These are phyloP conservation scores for Nemania diffusa DNA, from an alignment of 2,329 filamentous ascomycete species.

Conservation along the genomic window DNA sequence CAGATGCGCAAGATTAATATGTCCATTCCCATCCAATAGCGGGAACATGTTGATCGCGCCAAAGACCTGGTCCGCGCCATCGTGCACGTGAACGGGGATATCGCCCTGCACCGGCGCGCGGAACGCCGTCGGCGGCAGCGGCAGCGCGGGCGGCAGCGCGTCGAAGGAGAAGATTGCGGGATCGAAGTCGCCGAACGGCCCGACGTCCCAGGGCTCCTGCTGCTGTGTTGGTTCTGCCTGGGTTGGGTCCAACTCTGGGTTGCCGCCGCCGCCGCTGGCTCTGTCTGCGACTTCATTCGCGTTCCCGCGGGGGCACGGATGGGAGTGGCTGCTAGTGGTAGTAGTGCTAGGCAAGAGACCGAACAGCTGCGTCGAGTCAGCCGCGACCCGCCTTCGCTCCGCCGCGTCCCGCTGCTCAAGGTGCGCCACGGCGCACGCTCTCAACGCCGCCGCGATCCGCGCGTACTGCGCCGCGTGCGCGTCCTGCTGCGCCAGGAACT, in stretches of 20 bases:
- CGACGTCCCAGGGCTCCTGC: not conserved
- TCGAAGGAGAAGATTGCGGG: constrained; percentile 42
- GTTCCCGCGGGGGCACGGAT: not conserved
- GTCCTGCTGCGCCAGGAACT: constrained; percentile 61
- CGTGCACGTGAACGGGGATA: constrained; percentile 46
- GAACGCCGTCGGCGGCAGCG: constrained; percentile 40
- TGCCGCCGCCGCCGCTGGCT: not conserved
- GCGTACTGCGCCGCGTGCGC: constrained; percentile 64
- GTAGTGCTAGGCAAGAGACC: constrained; percentile 55
- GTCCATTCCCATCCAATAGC: constrained; percentile 61
- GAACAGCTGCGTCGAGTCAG: constrained; percentile 63
- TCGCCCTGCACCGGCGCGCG: constrained; percentile 38
- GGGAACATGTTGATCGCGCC: constrained; percentile 62
- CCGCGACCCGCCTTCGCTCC: constrained; percentile 59
- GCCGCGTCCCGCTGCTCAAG: constrained; percentile 60
- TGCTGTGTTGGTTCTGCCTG: not conserved
- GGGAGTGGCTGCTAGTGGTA: not conserved
- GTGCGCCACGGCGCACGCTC: constrained; percentile 58
- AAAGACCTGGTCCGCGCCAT: constrained; percentile 55
- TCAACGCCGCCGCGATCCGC: constrained; percentile 62
- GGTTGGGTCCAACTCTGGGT: not conserved
- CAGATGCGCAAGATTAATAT: constrained; percentile 60
- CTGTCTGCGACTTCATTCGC: not conserved
- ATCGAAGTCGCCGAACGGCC: constrained; percentile 35
- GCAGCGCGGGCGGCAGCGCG: constrained; percentile 34